A percentile compares a stretch with the other conserved stretches of the same genome.
phyloP scores from a whole-genome alignment of 2,329 filamentous ascomycete species.

The Monilinia fructigena region DNA sequence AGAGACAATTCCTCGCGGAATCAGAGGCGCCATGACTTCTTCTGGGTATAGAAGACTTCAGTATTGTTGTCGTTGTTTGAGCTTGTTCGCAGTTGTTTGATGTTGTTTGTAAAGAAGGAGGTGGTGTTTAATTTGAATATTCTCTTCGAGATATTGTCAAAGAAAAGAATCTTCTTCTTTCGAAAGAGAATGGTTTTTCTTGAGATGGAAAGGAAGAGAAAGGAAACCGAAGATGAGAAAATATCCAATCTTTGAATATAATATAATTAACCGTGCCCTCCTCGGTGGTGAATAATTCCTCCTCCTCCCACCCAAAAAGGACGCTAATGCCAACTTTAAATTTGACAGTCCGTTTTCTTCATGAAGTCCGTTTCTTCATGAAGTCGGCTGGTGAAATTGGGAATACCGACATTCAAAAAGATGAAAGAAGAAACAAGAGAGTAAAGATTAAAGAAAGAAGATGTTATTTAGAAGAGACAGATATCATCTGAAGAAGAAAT shows the following conservation, averaged over 20 bases:
- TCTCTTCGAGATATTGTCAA: too few relatives aligned
- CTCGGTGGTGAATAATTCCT: slow-evolving; percentile 1
- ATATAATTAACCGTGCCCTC: neutral
- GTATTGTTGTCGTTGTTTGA: neutral
- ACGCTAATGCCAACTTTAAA: slow-evolving; percentile 22
- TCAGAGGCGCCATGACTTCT: neutral
- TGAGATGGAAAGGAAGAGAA: neutral
- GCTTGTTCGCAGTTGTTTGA: too few relatives aligned
- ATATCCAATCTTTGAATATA: neutral
- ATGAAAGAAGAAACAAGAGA: neutral
- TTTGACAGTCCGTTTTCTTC: slow-evolving; percentile 19
- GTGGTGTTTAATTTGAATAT: too few relatives aligned
- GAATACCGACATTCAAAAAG: slow-evolving; percentile 17
- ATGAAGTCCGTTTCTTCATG: slow-evolving; percentile 21
- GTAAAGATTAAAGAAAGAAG: neutral
- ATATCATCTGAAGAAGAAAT: slow-evolving; percentile 16
- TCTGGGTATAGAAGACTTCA: neutral
- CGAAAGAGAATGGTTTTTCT: too few relatives aligned
- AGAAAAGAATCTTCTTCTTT: too few relatives aligned
- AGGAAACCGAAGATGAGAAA: neutral
- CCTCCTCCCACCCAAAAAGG: neutral
- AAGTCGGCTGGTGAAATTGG: slow-evolving; percentile 12
- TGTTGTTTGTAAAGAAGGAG: neutral
- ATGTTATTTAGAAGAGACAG: slow-evolving; percentile 3
- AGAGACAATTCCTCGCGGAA: slow-evolving; percentile 25